Base-by-base conservation (phyloP, 345 rosid genomes). In the Citrus maxima region DNA sequence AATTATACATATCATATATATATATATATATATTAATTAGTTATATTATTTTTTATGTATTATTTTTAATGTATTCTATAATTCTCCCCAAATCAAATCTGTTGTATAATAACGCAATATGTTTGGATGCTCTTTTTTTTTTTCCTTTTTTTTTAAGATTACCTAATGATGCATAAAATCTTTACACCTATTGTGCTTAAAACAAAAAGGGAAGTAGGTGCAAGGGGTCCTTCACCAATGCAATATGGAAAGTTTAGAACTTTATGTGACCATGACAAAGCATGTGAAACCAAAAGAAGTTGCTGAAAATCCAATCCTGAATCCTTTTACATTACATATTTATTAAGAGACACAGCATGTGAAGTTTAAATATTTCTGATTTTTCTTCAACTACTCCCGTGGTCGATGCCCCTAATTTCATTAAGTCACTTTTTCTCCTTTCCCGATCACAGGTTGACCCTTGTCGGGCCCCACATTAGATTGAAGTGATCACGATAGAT, bases 281-380 rank as follows among this genome's bases (percentile, higher is more conserved):
- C 78, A 66, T 66, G 83, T 69, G 75, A 80, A 67, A n/a, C 16
- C 64, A 66, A 46, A 16, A 56, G 27, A 40, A 32, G 55, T 59
- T 19, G 65, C 65, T 35, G 63, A 51, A 51, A 54, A 54, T 1
- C 58, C 58, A 54, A 54, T 18, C 58, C 58, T 5, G 21, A 54
- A 54, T 16, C 58, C 58, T 18, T 46, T 46, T 46, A 1, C 51
- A 13, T 46, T 46, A 3, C 18, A 13, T 13, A 12, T 2, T 42
- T 12, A 42, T 42, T 30, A 61, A n/a, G 28, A 38, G 82, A 79
- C 80, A 72, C 6, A 21, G 46, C 85, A 83, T 42, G 85, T 83
- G 82, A 71, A 56, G 49, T 75, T 74, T 62, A 28, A 68, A 30
- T 56, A 55, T 68, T 67, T 73, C n/a, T 30, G 24, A 59, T 70